Percentiles rank a stretch among this genome's conserved stretches.
Conservation (phyloP, 768 basidiomycete species). For the Lactarius psammicola region DNA sequence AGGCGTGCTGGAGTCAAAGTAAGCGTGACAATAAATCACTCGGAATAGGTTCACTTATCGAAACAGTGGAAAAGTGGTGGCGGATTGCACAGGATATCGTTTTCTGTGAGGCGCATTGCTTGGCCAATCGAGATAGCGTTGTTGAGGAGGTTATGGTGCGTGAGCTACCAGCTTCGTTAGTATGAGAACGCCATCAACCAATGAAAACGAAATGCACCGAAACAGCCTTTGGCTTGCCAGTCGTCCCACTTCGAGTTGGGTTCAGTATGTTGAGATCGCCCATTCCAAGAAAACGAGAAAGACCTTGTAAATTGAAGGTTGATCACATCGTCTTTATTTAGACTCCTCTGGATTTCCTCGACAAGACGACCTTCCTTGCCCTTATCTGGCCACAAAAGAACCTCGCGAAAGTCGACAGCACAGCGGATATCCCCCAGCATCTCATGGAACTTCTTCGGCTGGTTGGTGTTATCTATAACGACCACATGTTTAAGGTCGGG, state of each 20-base stretch:
- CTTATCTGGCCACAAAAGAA: constrained; percentile 65
- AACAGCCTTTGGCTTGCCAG: constrained; percentile 79
- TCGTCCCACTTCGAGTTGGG: constrained; percentile 60
- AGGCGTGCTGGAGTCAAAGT: constrained; percentile 48
- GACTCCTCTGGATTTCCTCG: constrained; percentile 40
- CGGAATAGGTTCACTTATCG: constrained; percentile 55
- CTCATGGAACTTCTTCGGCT: constrained; percentile 41
- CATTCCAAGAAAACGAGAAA: constrained; percentile 11
- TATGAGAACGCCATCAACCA: neutral
- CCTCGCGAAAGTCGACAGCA: constrained; percentile 68
- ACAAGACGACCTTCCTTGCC: constrained; percentile 44
- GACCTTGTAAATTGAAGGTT: constrained; percentile 87
- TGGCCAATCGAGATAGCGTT: constrained; percentile 69
- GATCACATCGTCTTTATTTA: constrained; percentile 66
- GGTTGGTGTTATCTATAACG: constrained; percentile 60
- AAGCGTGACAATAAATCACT: constrained; percentile 2
- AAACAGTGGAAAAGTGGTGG: constrained; percentile 88
- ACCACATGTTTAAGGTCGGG: constrained; percentile 64
- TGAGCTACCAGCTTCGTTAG: constrained; percentile 46
- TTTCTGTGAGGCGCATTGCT: constrained; percentile 63
- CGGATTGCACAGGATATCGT: constrained; percentile 75
- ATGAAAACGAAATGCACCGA: constrained; percentile 48
- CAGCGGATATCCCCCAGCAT: constrained; percentile 45
- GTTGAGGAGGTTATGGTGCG: constrained; percentile 76
- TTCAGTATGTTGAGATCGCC: constrained; percentile 16